These are phyloP conservation scores for Leucocoprinus birnbaumii DNA, from an alignment of 768 basidiomycete genomes.

Conservation along the genomic window DNA sequence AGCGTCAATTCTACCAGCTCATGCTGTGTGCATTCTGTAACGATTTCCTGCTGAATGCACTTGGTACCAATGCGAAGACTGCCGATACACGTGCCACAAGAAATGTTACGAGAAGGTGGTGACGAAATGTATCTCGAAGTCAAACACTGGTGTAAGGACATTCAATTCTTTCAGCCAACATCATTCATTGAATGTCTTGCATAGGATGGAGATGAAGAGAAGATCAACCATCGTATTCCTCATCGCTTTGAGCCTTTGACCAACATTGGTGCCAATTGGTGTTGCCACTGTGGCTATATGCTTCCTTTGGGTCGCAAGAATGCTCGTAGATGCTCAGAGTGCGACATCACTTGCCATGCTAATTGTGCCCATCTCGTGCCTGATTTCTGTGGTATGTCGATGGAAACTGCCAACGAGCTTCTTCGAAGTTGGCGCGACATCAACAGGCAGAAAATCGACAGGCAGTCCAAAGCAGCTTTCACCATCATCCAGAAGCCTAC, in stretches of 20 bases:
- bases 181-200: constrained; percentile 10
- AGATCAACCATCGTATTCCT: constrained; percentile 98
- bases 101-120: constrained; percentile 99
- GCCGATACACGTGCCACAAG: constrained; percentile 98
- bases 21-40: constrained; percentile 98
- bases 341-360: constrained; percentile 94
- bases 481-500: constrained; percentile 4
- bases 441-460: constrained; percentile 51
- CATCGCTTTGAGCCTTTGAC: constrained; percentile 97
- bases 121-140: constrained; percentile 98
- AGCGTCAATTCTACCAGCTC: constrained; percentile 96
- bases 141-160: constrained; percentile 78
- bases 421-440: constrained; percentile 90
- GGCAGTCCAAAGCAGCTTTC: constrained; percentile 5
- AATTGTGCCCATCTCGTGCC: constrained; percentile 98
- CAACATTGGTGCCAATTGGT: constrained; percentile 98
- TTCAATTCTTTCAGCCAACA: neutral
- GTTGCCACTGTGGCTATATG: constrained; percentile 99
- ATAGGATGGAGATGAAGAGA: constrained; percentile 95
- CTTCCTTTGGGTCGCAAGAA: constrained; percentile 96
- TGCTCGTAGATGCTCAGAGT: constrained; percentile 93
- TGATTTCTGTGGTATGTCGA: constrained; percentile 99
- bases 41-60: constrained; percentile 95
- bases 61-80: constrained; percentile 99
- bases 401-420: constrained; percentile 96